Base-by-base conservation (phyloP, 352 stramenopile species). In the Pelagophyceae sp. region DNA sequence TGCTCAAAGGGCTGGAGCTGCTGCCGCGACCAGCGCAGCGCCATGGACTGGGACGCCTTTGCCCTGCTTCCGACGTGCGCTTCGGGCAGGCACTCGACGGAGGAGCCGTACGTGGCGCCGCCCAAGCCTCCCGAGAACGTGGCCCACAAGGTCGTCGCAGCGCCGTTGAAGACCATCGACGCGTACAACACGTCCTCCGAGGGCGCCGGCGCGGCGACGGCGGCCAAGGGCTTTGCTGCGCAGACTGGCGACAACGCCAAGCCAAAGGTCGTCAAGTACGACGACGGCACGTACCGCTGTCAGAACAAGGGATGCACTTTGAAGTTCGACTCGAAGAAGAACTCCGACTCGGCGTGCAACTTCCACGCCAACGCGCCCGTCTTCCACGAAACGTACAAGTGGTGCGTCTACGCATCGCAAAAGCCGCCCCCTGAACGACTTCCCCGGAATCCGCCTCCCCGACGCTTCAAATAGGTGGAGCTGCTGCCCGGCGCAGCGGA, bases 341-440 rank as follows among this genome's bases (percentile, higher is more conserved):
- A 81, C 64, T 11, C 29, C 1, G 29, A 40, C 35, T 33, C 27
- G 1, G 65, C 72, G 0, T 81, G 77, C 61, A 63, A 31, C 20
- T 76, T 79, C 40, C 77, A 81, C 75, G 33, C 23, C 50, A 75
- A 72, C 25, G 50, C 77, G 35, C 77, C 77, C 37, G 65, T 81
- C 37, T 81, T 81, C 60, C 77, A 81, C 65, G 77, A 81, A 17
- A 76, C 67, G 25, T 51, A 60, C 20, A 81, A 81, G 60, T 81
- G 75, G 37, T n/a, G n/a, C n/a, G n/a, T n/a, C n/a, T n/a, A n/a
- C n/a, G n/a, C n/a, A n/a, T n/a, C n/a, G n/a, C n/a, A n/a, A n/a
- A n/a, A n/a, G n/a, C n/a, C n/a, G n/a, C n/a, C n/a, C n/a, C n/a
- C n/a, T n/a, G n/a, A n/a, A n/a, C n/a, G n/a, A n/a, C n/a, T n/a